A percentile compares a stretch with the other conserved stretches of the same genome.
These are phyloP conservation scores for Penicillium salamii DNA, from an alignment of 495 filamentous ascomycete genomes.

Conservation along the genomic window DNA sequence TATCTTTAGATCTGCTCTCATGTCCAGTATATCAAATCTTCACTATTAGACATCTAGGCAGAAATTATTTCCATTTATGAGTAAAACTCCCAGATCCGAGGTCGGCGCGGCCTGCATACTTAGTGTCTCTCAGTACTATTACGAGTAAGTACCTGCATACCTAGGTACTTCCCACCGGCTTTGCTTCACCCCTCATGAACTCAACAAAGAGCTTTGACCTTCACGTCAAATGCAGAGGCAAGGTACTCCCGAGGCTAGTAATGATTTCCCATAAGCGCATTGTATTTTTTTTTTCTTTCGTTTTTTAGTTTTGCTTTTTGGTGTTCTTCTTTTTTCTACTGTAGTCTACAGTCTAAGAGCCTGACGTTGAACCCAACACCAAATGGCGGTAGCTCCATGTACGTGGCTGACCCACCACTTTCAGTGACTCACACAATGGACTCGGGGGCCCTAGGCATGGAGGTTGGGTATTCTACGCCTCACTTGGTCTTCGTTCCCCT, in stretches of 20 bases:
- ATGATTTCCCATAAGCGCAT: not conserved
- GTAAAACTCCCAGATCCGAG: no score
- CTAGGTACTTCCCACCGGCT: no score
- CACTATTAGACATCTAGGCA: no score
- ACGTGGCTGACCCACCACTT: constrained; percentile 1
- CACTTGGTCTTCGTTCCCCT: not conserved
- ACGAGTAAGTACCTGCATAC: no score
- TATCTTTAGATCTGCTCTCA: not conserved
- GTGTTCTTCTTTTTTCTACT: no score
- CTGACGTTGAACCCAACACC: not conserved
- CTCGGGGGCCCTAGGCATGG: not conserved
- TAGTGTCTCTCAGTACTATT: not conserved
- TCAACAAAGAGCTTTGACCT: not conserved
- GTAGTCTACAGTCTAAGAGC: no score
- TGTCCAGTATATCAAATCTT: no score
- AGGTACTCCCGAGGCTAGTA: not conserved
- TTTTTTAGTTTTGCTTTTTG: no score
- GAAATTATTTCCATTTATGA: no score
- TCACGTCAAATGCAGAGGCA: not conserved
- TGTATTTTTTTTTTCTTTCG: no score
- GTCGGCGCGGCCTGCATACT: no score
- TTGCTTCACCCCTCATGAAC: no score
- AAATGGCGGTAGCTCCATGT: constrained; percentile 2
- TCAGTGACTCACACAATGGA: not conserved
- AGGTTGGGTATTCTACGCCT: not conserved